phyloP scores from a whole-genome alignment of 2,329 filamentous ascomycete species.

The Colletotrichum noveboracense region DNA sequence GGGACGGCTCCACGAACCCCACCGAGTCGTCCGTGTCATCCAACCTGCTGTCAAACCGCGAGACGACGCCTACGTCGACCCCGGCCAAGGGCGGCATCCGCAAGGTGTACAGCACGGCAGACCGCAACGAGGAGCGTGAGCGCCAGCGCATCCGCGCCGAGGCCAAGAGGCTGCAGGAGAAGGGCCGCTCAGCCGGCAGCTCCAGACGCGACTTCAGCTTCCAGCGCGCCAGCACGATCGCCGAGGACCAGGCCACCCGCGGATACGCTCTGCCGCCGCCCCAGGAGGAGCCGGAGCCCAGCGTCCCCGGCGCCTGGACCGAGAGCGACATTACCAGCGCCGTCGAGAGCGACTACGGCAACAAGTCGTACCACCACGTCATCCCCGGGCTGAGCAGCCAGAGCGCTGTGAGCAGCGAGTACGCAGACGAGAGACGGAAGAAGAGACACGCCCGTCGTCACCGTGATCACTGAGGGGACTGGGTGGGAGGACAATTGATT shows the following conservation, averaged over 20 bases:
- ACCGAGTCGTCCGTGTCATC: conserved; percentile 69
- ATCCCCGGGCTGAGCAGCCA: conserved; percentile 54
- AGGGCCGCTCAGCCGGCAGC: conserved; percentile 43
- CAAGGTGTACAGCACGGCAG: conserved; percentile 66
- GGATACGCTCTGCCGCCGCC: conserved; percentile 19
- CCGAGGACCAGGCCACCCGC: conserved; percentile 32
- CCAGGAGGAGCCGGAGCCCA: conserved; percentile 25
- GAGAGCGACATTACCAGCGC: conserved; percentile 42
- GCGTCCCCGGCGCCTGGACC: conserved; percentile 40
- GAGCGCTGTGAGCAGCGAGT: conserved; percentile 38
- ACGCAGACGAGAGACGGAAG: conserved; percentile 49
- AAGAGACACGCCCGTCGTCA: conserved; percentile 38
- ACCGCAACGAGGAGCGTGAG: conserved; percentile 58
- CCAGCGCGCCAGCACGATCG: conserved; percentile 44
- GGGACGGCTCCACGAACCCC: conserved; percentile 75
- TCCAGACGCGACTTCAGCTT: conserved; percentile 59
- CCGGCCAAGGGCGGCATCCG: conserved; percentile 61
- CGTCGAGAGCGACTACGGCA: conserved; percentile 54
- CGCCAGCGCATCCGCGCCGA: conserved; percentile 61
- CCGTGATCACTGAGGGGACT: conserved; percentile 16
- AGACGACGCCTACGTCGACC: conserved; percentile 61
- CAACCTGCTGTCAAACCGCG: conserved; percentile 64
- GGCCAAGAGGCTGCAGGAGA: conserved; percentile 59
- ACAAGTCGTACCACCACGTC: conserved; percentile 62
- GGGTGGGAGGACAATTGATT: background rate